These are phyloP conservation scores for Phylloporus arenicola DNA, from an alignment of 768 basidiomycete genomes.

Conservation along the genomic window DNA sequence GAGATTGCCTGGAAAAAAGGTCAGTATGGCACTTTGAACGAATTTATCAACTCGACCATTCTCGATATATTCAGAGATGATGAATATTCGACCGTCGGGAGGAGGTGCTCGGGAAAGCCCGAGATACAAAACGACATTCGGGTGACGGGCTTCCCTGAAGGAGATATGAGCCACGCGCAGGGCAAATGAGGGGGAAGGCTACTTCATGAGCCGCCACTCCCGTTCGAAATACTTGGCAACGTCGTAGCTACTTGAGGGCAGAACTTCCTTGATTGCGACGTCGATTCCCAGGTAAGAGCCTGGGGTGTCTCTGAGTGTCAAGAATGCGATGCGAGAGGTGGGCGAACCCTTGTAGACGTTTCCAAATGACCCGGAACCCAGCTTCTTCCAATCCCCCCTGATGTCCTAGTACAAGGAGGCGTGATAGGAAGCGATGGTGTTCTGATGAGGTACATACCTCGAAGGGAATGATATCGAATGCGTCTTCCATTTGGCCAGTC, in stretches of 20 bases:
- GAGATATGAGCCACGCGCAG: constrained; percentile 1
- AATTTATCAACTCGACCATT: constrained; percentile 42
- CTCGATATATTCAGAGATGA: constrained; percentile 92
- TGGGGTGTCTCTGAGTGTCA: constrained; percentile 25
- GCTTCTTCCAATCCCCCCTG: constrained; percentile 81
- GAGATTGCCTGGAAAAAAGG: constrained; percentile 50
- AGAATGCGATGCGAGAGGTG: not conserved
- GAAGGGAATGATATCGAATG: constrained; percentile 86
- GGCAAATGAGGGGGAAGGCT: constrained; percentile 11
- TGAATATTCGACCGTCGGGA: constrained; percentile 83
- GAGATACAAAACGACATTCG: constrained; percentile 90
- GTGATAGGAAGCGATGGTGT: not conserved
- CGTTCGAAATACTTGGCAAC: constrained; percentile 97
- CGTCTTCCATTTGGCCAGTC: constrained; percentile 43
- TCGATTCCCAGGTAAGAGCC: constrained; percentile 92
- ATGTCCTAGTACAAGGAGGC: constrained; percentile 60
- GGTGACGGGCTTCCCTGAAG: constrained; percentile 75
- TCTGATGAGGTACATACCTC: constrained; percentile 44
- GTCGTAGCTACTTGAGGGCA: constrained; percentile 88
- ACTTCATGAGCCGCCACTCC: constrained; percentile 98
- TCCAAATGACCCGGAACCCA: constrained; percentile 90
- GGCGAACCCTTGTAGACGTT: constrained; percentile 73
- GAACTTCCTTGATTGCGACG: constrained; percentile 93
- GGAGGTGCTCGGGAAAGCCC: constrained; percentile 79
- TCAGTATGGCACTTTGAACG: constrained; percentile 1